Percentiles rank a stretch among this genome's conserved stretches.
phyloP scores from a whole-genome alignment of 768 basidiomycete species.

The Suillus subalutaceus region DNA sequence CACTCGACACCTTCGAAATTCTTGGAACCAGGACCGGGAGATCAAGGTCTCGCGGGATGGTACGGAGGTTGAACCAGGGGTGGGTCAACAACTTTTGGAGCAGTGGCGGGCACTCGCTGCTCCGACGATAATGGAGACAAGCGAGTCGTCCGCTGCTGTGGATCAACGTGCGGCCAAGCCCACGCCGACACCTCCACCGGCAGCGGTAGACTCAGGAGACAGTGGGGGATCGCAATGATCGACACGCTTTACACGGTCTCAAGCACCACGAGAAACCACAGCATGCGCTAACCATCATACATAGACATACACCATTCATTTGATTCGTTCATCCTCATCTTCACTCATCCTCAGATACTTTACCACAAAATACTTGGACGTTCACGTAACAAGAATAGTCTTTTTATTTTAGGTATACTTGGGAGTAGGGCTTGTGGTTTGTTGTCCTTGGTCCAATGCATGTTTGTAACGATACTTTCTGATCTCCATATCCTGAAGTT shows the following conservation, averaged over 20 bases:
- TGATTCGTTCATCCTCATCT: conserved; percentile 16
- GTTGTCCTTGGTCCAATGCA: neutral
- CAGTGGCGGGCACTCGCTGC: conserved; percentile 59
- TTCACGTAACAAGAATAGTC: too few relatives aligned
- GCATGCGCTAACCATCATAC: conserved; percentile 3
- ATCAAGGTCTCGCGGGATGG: conserved; percentile 87
- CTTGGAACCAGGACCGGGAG: conserved; percentile 88
- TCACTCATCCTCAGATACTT: conserved; percentile 8
- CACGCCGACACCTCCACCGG: neutral
- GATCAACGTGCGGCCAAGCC: conserved; percentile 15
- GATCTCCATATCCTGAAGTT: neutral
- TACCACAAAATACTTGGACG: too few relatives aligned
- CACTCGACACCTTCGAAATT: conserved; percentile 82
- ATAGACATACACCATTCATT: conserved; percentile 14
- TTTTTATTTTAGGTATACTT: conserved; percentile 31
- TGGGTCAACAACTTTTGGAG: conserved; percentile 68
- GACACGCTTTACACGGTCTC: conserved; percentile 1
- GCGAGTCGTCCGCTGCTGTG: conserved; percentile 3
- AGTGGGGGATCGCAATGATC: conserved; percentile 6
- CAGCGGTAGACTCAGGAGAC: neutral
- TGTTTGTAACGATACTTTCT: neutral
- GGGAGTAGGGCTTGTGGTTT: neutral
- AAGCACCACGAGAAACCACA: neutral
- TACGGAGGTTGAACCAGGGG: conserved; percentile 84
- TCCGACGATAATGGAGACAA: conserved; percentile 6